These are phyloP conservation scores for Ensete glaucum DNA, from an alignment of 176 grass and related monocot species.

Conservation along the genomic window DNA sequence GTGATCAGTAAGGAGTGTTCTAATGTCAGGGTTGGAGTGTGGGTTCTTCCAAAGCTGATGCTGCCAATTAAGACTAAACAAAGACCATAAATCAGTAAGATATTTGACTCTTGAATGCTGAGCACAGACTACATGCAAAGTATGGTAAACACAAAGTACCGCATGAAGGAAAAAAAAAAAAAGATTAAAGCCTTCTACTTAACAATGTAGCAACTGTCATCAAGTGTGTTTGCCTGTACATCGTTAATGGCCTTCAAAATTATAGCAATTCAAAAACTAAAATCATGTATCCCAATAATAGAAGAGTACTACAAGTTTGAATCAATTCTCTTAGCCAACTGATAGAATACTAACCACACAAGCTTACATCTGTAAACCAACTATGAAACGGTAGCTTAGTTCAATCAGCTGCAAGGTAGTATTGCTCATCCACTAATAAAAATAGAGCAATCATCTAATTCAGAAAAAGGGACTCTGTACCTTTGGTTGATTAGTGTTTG, in stretches of 20 bases:
- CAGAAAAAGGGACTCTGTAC: not conserved
- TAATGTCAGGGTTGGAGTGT: conserved; percentile 92
- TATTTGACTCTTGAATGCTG: not conserved
- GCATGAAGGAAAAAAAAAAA: not conserved
- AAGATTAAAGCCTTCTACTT: not conserved
- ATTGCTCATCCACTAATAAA: not conserved
- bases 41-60: conserved; percentile 99
- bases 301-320: not conserved
- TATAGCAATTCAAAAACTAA: not conserved
- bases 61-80: conserved; percentile 83
- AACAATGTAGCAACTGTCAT: not conserved
- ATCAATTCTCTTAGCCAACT: not conserved
- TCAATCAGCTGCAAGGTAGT: not conserved
- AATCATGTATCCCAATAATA: not conserved
- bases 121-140: no score
- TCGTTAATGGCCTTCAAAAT: not conserved
- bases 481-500: conserved; percentile 19
- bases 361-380: not conserved
- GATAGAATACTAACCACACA: not conserved
- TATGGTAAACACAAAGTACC: no score
- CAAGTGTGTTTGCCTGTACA: no score
- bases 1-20: conserved; percentile 95
- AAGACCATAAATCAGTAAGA: not conserved
- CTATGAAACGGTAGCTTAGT: not conserved
- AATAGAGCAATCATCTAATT: not conserved